Base-by-base conservation (phyloP, 169 alveolate genomes). In the Plasmodium malariae region DNA sequence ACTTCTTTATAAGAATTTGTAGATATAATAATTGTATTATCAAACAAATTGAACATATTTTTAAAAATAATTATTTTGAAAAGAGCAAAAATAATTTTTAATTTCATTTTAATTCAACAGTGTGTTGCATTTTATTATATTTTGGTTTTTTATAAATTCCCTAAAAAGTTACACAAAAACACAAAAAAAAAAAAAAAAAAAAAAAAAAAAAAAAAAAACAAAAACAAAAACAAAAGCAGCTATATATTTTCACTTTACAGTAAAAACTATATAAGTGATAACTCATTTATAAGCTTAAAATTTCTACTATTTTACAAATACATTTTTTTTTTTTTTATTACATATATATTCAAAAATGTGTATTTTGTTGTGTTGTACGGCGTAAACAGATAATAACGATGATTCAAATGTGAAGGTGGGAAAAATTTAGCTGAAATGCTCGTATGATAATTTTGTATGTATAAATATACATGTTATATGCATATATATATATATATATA, bases 101-200 rank as follows among this genome's bases (percentile, higher is more conserved):
- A 65, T 60, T 62, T 76, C 88, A 76, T 76, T 76, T 76, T 76
- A 76, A 60, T 59, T 60, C n/a, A 48, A 36, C 21, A 57, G 43
- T n/a, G 24, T 11, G 68, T 45, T 70, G 34, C 85, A 70, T 70
- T 60, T 60, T 60, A 37, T 67, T 21, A 40, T 43, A 14, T 36
- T 26, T 28, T 55, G 0, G 17, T 55, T 55, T 55, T 55, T 4
- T 4, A 55, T 2, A 55, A 55, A 55, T n/a, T 12, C 17, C 11
- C 6, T 55, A 55, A 55, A 45, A n/a, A n/a, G n/a, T n/a, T n/a
- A n/a, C n/a, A n/a, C n/a, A n/a, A n/a, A n/a, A n/a, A n/a, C n/a
- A n/a, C n/a, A n/a, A n/a, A n/a, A n/a, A n/a, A n/a, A n/a, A n/a
- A n/a, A n/a, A n/a, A n/a, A n/a, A n/a, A n/a, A n/a, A n/a, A n/a